Conservation (phyloP, 192 early-diverging fungal species). For the Backusella macrospora region DNA sequence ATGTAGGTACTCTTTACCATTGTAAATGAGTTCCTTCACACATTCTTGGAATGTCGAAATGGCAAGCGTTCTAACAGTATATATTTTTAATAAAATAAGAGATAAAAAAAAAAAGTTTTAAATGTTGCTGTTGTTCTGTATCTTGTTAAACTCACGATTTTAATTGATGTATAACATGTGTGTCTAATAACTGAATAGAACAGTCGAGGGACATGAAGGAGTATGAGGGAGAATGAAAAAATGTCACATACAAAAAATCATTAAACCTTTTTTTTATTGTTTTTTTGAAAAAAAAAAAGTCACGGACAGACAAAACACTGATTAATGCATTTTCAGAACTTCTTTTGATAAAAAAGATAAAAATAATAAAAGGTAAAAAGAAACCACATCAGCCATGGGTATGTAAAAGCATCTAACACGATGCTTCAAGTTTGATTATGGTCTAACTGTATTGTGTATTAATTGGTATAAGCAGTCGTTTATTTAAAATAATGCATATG, state of each 20-base stretch:
- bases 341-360: too few species aligned
- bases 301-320: not conserved
- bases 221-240: not conserved
- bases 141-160: slow-evolving; percentile 12
- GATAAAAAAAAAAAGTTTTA: not conserved
- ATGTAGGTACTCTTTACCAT: slow-evolving; percentile 40
- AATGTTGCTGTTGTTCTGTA: not conserved
- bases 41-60: slow-evolving; percentile 51
- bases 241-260: not conserved
- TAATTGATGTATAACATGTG: slow-evolving; percentile 19
- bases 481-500: slow-evolving; percentile 10
- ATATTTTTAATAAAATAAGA: not conserved
- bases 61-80: slow-evolving; percentile 1
- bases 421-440: not conserved
- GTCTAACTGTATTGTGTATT: not conserved
- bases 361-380: too few species aligned
- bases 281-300: not conserved
- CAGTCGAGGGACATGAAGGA: not conserved
- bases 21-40: slow-evolving; percentile 63
- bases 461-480: not conserved
- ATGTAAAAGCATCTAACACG: not conserved
- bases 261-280: not conserved
- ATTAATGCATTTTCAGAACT: not conserved
- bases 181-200: slow-evolving; percentile 15
- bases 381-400: too few species aligned